A percentile compares a stretch with the other conserved stretches of the same genome.
Conservation (phyloP, 495 filamentous ascomycete genomes). For the Hyphodiscus hymeniophilus region DNA sequence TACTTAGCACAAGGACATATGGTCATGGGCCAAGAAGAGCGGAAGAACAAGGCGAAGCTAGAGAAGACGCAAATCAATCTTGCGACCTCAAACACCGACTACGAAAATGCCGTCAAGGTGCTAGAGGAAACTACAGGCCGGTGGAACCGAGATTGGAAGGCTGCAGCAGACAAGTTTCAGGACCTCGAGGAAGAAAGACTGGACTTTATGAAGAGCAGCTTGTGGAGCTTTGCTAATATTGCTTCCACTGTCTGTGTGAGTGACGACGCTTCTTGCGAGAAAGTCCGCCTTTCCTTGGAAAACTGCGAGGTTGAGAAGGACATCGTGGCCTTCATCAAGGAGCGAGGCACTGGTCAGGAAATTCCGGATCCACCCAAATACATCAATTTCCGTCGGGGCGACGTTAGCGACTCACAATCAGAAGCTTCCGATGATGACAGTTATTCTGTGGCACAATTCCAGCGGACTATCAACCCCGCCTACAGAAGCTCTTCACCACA, state of each 20-base stretch:
- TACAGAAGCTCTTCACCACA: slow-evolving; percentile 84
- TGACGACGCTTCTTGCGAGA: slow-evolving; percentile 95
- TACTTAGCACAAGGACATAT: slow-evolving; percentile 98
- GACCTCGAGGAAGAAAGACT: slow-evolving; percentile 96
- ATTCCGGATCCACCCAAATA: slow-evolving; percentile 97
- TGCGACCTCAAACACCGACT: slow-evolving; percentile 82
- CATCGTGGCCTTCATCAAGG: slow-evolving; percentile 81
- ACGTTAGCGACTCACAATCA: slow-evolving; percentile 71
- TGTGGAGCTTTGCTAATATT: slow-evolving; percentile 97
- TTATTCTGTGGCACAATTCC: slow-evolving; percentile 93
- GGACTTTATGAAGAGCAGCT: slow-evolving; percentile 92
- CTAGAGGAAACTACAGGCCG: slow-evolving; percentile 93
- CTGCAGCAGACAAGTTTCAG: slow-evolving; percentile 98
- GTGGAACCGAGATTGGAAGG: slow-evolving; percentile 98
- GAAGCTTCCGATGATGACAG: slow-evolving; percentile 76
- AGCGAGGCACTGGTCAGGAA: slow-evolving; percentile 86
- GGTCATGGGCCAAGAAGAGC: slow-evolving; percentile 99
- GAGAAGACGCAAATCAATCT: slow-evolving; percentile 98
- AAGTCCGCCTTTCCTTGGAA: slow-evolving; percentile 89
- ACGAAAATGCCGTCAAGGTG: slow-evolving; percentile 82
- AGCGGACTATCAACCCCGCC: slow-evolving; percentile 87
- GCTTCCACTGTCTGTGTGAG: slow-evolving; percentile 98
- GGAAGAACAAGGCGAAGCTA: slow-evolving; percentile 97
- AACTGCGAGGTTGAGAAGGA: slow-evolving; percentile 96
- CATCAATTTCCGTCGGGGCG: slow-evolving; percentile 96